Percentiles rank a stretch among this genome's conserved stretches.
phyloP scores from a whole-genome alignment of 352 stramenopile species.

The Phytophthora cactorum region DNA sequence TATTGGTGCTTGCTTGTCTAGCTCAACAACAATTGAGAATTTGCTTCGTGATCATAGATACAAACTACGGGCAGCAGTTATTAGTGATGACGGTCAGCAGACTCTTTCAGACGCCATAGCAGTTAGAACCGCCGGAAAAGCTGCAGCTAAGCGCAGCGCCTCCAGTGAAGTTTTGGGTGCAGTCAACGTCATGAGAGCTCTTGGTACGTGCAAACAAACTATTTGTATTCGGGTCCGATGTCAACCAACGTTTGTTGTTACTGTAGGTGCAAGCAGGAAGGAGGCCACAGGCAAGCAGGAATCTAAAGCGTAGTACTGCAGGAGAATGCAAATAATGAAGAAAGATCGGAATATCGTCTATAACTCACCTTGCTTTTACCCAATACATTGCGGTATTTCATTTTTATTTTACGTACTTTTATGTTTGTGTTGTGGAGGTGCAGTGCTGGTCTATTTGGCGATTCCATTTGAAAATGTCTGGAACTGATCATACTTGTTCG shows the following conservation, averaged over 20 bases:
- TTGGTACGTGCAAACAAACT: constrained; percentile 12
- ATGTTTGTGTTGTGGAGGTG: background rate
- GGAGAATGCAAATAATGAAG: too few relatives aligned
- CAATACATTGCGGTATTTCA: background rate
- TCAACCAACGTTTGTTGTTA: background rate
- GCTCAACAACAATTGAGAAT: constrained; percentile 20
- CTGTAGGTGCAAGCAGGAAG: constrained; percentile 5
- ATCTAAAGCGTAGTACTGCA: background rate
- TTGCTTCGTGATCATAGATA: constrained; percentile 32
- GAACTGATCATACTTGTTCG: constrained; percentile 96
- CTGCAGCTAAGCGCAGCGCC: background rate
- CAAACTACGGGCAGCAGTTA: constrained; percentile 21
- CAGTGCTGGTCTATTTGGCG: constrained; percentile 55
- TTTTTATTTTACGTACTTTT: background rate
- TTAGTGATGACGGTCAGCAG: constrained; percentile 25
- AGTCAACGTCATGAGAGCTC: constrained; percentile 7
- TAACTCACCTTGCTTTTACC: background rate
- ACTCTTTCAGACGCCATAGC: constrained; percentile 22
- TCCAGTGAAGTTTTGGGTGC: constrained; percentile 14
- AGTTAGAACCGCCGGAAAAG: constrained; percentile 20
- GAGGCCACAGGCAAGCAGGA: constrained; percentile 1
- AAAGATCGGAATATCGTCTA: too few relatives aligned
- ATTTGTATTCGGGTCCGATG: background rate
- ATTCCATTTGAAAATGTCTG: constrained; percentile 94
- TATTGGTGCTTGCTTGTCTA: background rate